Evolutionary conservation across 2,329 filamentous ascomycete genomes (phyloP), one percentile per base, ranked within the genome.

Genomic region (Fusarium sp.): DNA sequence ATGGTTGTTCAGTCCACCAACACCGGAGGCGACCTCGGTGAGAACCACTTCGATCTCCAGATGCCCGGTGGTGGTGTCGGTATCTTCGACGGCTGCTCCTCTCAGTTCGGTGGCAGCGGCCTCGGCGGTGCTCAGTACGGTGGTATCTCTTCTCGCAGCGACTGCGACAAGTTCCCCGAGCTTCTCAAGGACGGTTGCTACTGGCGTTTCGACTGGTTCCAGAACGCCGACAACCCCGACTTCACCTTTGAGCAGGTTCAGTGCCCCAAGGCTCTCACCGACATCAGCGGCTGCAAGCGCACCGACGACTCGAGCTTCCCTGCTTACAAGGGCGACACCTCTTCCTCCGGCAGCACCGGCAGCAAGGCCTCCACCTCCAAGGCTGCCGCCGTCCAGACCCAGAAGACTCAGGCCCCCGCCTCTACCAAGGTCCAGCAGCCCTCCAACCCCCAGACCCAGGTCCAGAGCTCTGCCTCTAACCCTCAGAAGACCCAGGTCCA

Each of bases 181-280:
- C 82, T 84, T 41, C 84, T 92, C 61, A 87, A 89, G 83, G 83
- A 82, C 11, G 90, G 90, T 10, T 92, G 90, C 82, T 83, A 87
- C 79, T 92, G 90, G 88, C 88, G 90, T 70, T 92, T 91, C 78
- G 88, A 91, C 83, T 92, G 89, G 89, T 91, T 92, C 82, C 77
- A 84, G 73, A 87, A 87, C 71, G 86, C 89, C 58, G 88, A 91
- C 79, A 91, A 91, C 82, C 89, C 89, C 8, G 77, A 76, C 32
- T 87, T 92, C 64, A 83, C 81, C 64, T 92, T 89, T 81, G 82
- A 85, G 80, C 85, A 88, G 80, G 89, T 92, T 14, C 83, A 86
- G 71, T 91, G 89, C 80, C 89, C 88, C 16, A 80, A 84, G 39
- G 86, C 82, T 50, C 76, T 91, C 66, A 87, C 83, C 41, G 79